Conservation (phyloP, 371 early-diverging fungal species). For the Smittium mucronatum region DNA sequence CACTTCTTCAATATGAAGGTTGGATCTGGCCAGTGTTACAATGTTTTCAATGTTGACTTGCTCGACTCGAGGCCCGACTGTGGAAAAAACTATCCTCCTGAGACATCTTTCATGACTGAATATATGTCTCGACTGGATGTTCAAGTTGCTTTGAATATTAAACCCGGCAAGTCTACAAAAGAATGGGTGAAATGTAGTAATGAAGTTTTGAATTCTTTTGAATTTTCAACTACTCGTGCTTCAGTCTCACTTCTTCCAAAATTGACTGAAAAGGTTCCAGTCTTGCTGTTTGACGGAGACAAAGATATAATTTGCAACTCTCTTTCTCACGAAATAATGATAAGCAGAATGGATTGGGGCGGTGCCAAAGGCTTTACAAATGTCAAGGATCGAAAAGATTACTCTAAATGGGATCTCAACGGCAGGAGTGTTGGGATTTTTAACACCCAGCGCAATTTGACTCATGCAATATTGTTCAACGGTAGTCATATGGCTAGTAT, state of each 20-base stretch:
- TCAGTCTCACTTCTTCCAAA: constrained; percentile 18
- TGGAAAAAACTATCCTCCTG: constrained; percentile 35
- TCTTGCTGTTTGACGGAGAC: constrained; percentile 32
- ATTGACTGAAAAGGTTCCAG: constrained; percentile 24
- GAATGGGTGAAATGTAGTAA: constrained; percentile 30
- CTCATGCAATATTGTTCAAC: constrained; percentile 29
- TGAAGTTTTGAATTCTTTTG: constrained; percentile 10
- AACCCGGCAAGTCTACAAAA: constrained; percentile 10
- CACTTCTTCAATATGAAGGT: constrained; percentile 14
- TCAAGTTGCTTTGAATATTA: constrained; percentile 29
- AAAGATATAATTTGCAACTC: constrained; percentile 34
- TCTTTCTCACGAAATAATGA: constrained; percentile 27
- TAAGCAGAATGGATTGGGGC: constrained; percentile 31
- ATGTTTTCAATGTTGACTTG: constrained; percentile 28
- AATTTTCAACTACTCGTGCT: constrained; percentile 17
- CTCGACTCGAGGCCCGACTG: constrained; percentile 28
- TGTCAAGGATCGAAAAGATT: not conserved
- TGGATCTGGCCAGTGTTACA: constrained; percentile 27
- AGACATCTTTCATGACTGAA: constrained; percentile 19
- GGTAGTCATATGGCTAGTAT: constrained; percentile 37
- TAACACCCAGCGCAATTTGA: constrained; percentile 29
- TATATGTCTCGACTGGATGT: constrained; percentile 32
- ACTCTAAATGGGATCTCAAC: constrained; percentile 25
- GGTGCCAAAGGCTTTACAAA: constrained; percentile 25
- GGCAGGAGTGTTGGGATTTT: constrained; percentile 18